Percentiles rank a stretch among this genome's conserved stretches.
phyloP scores from a whole-genome alignment of 805 yeast species.

The Saccharomycopsis oosterbeekiorum region DNA sequence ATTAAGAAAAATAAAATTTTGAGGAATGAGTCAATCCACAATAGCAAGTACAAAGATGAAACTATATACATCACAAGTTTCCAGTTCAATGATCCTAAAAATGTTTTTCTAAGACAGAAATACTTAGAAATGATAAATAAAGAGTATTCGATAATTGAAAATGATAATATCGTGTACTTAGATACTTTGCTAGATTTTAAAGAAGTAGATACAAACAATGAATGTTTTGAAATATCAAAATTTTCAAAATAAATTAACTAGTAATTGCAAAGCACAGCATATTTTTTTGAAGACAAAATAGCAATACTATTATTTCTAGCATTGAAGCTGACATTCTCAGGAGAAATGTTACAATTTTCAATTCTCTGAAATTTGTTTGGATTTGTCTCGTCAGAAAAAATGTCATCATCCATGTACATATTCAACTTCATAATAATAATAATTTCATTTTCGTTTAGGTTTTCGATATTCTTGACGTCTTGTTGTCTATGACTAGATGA shows the following conservation, averaged over 20 bases:
- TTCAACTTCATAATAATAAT: not conserved
- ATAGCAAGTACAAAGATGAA: not conserved
- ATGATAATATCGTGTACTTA: not conserved
- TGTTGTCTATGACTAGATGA: not conserved
- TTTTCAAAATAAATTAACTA: not conserved
- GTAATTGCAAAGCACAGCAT: not conserved
- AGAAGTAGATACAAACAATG: not conserved
- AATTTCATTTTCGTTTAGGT: not conserved
- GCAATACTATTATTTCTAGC: not conserved
- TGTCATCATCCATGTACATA: not conserved
- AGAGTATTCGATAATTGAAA: conserved; percentile 3
- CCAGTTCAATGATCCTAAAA: not conserved
- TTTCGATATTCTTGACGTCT: too few relatives aligned
- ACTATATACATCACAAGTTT: not conserved
- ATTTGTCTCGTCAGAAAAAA: not conserved
- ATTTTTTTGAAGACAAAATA: not conserved
- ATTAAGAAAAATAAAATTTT: not conserved
- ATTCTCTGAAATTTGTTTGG: not conserved
- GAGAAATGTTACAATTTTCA: not conserved
- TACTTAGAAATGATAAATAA: not conserved
- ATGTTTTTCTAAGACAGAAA: not conserved
- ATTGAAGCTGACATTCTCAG: not conserved
- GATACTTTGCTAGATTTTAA: conserved; percentile 2
- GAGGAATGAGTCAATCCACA: not conserved
- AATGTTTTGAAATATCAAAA: not conserved